phyloP scores from a whole-genome alignment of 2,329 filamentous ascomycete genomes.

The Aspergillus neotritici region DNA sequence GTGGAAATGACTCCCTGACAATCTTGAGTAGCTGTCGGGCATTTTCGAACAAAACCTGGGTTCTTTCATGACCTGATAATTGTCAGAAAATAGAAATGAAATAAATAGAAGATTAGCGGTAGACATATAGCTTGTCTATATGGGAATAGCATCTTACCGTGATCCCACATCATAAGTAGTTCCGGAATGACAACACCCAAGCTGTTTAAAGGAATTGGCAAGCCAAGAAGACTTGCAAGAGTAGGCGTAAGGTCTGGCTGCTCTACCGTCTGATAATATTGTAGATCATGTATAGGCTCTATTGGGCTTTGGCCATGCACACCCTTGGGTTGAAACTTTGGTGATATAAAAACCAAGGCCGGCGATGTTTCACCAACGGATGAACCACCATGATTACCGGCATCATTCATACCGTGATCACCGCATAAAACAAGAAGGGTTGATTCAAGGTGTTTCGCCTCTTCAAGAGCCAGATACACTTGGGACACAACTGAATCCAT shows the following conservation, averaged over 20 bases:
- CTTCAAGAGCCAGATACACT: conserved; percentile 71
- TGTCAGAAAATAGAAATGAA: not conserved
- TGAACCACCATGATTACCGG: conserved; percentile 92
- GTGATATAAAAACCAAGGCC: conserved; percentile 83
- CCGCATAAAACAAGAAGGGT: conserved; percentile 82
- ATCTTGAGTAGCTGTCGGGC: conserved; percentile 74
- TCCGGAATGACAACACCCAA: conserved; percentile 78
- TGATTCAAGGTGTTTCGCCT: conserved; percentile 63
- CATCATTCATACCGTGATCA: conserved; percentile 99
- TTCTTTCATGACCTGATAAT: conserved; percentile 47
- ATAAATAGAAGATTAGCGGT: not conserved
- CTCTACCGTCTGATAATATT: conserved; percentile 79
- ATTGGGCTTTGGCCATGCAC: conserved; percentile 48
- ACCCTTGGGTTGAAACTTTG: conserved; percentile 62
- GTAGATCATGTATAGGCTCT: conserved; percentile 62
- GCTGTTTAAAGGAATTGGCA: conserved; percentile 85
- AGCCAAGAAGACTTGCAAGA: conserved; percentile 75
- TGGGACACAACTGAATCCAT: conserved; percentile 79
- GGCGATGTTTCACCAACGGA: conserved; percentile 91
- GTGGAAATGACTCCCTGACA: conserved; percentile 65
- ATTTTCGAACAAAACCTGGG: conserved; percentile 69
- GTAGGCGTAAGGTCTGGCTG: conserved; percentile 93
- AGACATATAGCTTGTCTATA: not conserved
- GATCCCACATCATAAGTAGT: conserved; percentile 70
- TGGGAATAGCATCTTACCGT: conserved; percentile 42